Base-by-base conservation (phyloP, 805 yeast genomes). In the Candida maesae region DNA sequence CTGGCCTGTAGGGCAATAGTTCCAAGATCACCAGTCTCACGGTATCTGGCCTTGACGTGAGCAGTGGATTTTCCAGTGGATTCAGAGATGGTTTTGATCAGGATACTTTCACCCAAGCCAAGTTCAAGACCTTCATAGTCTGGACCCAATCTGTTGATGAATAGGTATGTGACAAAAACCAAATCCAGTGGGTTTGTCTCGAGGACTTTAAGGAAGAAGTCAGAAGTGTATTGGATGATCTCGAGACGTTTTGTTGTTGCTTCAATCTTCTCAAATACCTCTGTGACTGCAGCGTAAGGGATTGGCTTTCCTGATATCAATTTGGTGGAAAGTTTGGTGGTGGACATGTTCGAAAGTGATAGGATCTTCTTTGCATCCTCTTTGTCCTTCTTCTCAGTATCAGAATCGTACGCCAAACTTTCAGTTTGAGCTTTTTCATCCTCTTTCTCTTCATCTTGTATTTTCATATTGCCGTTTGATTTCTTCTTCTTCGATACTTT, bases 91-190 rank as follows among this genome's bases (percentile, higher is more conserved):
- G 98, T 93, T 56, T 90, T 93, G 55, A 90, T 79, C 20, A 93
- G 66, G 10, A 93, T 59, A 2, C 95, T 80, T 61, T 93, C 99
- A 14, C 99, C 99, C 3, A 93, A 71, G 0, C 99, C 99, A 19
- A 93, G 68, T 57, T 93, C 99, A 42, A 91, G 66, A 23, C 95
- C 97, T 58, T 88, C 96, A 58, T 93, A 93, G 60, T 93, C 99
- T 0, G 99, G 99, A 0, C 97, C 96, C 9, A 90, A 66, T 46
- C 91, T 69, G 59, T 91, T 91, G 58, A 91, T 89, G 64, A 85
- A 84, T 14, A 93, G 71, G 53, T 91, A 93, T 1, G 90, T 84
- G 2, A 87, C 79, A 41, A 76, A 78, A 6, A 86, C 71, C 39
- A 93, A 64, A 33, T 74, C 76, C 4, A 60, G 49, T 3, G 80